phyloP scores from a whole-genome alignment of 2,329 filamentous ascomycete species.

The Cadophora sp. region DNA sequence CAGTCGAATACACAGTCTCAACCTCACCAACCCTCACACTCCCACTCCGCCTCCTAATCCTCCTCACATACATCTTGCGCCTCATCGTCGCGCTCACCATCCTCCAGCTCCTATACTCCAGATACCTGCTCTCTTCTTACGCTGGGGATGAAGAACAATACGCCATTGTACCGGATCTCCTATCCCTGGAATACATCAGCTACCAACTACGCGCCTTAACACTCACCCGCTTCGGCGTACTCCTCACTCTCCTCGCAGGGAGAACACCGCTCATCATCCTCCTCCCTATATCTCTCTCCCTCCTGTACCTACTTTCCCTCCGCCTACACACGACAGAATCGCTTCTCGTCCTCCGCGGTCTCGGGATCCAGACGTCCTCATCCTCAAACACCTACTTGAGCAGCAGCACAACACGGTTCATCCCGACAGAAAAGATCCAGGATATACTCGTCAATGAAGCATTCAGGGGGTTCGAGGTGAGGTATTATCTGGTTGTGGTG shows the following conservation, averaged over 20 bases:
- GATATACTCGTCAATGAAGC: slow-evolving; percentile 96
- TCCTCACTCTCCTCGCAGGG: slow-evolving; percentile 45
- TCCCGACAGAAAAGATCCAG: slow-evolving; percentile 89
- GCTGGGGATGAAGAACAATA: slow-evolving; percentile 20
- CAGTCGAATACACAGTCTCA: slow-evolving; percentile 91
- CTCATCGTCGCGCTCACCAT: slow-evolving; percentile 50
- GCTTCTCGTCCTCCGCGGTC: slow-evolving; percentile 83
- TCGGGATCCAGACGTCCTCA: slow-evolving; percentile 88
- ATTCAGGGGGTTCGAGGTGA: slow-evolving; percentile 88
- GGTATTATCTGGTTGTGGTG: slow-evolving; percentile 88
- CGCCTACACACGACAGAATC: slow-evolving; percentile 74
- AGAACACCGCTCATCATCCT: slow-evolving; percentile 51
- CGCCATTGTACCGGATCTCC: slow-evolving; percentile 21
- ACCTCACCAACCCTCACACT: slow-evolving; percentile 68
- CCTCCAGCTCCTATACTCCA: slow-evolving; percentile 58
- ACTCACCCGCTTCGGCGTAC: slow-evolving; percentile 43
- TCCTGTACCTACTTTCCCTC: slow-evolving; percentile 54
- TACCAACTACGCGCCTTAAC: slow-evolving; percentile 41
- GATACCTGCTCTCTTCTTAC: slow-evolving; percentile 48
- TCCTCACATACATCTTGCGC: slow-evolving; percentile 52
- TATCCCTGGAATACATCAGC: slow-evolving; percentile 37
- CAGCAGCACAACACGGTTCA: slow-evolving; percentile 71
- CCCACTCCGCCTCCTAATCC: slow-evolving; percentile 54
- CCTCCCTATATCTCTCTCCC: slow-evolving; percentile 46
- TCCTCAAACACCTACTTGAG: slow-evolving; percentile 72